Evolutionary conservation across 495 filamentous ascomycete species (phyloP), one percentile per base, ranked within the genome.

Genomic region (Daldinia grandis): DNA sequence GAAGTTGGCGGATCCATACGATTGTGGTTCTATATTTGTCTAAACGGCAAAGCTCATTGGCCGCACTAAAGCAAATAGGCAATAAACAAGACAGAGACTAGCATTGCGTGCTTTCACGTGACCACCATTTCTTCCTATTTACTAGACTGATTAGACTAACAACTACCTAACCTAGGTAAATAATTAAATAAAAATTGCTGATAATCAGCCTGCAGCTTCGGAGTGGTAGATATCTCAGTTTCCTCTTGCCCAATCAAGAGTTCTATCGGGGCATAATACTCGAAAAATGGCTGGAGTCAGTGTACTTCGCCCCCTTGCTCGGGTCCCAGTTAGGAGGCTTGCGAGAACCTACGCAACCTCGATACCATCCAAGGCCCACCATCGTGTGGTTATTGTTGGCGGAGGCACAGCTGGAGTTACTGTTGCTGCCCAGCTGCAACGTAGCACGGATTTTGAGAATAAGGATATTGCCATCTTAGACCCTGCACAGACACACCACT

Each of bases 401-500:
- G 89, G 84, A 49, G 89, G 89, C 28, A 79, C 86, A 10, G 89
- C 88, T 37, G 89, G 89, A 58, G 78, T 91, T 6, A 77, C 85
- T 17, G 85, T 89, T 74, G 86, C 84, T 67, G 87, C 90, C 67
- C 89, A 91, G 75, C 84, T 91, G 4, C 82, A 90, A 6, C 81
- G 81, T 27, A 81, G 81, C 4, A 82, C 85, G 42, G 82, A 84
- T 51, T 88, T 89, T 68, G 68, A 77, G 0, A 82, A 84, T 50
- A 83, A 89, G 47, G 89, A 91, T 64, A 87, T 91, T 64, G 89
- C 89, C n/a, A 76, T 91, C 40, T 76, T 91, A 51, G 89, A 91
- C 74, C 89, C 89, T 0, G 82, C 89, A 0, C 72, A 82, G 66
- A 88, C 82, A 78, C 89, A 91, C 78, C 84, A 91, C 81, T 91